A percentile compares a stretch with the other conserved stretches of the same genome.
Evolutionary conservation across 257 asterid genomes (phyloP).

Genomic region (Rubia yunnanensis): DNA sequence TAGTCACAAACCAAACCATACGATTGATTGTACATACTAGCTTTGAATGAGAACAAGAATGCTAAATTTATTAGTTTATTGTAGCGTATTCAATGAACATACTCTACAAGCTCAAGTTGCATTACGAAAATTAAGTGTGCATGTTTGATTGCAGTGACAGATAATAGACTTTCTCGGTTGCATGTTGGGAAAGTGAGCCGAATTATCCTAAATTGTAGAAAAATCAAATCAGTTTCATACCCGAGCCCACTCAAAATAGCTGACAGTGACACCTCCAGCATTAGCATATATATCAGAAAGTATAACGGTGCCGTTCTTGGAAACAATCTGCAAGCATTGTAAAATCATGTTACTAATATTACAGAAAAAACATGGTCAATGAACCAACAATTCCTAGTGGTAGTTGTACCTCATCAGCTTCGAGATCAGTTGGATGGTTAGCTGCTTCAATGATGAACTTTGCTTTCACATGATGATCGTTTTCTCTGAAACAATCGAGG

Average conservation of each 20-base stretch:
- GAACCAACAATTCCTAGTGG: no score
- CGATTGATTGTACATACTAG: not conserved
- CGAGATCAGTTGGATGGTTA: no score
- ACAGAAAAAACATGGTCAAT: no score
- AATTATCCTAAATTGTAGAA: constrained; percentile 1
- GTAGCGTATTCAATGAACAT: not conserved
- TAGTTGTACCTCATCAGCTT: no score
- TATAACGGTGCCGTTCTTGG: constrained; percentile 59
- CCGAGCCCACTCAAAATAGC: constrained; percentile 98
- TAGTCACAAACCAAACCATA: constrained; percentile 94
- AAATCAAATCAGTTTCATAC: constrained; percentile 17
- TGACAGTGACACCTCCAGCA: constrained; percentile 88
- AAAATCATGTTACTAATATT: constrained; percentile 21
- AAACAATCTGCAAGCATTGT: constrained; percentile 52
- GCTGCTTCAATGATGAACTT: no score
- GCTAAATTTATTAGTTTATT: not conserved
- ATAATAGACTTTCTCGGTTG: not conserved
- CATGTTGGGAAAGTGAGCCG: not conserved
- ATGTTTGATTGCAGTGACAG: not conserved
- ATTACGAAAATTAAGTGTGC: not conserved
- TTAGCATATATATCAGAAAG: constrained; percentile 90
- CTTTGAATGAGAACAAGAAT: not conserved
- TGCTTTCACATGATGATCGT: constrained; percentile 55
- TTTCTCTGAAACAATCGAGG: constrained; percentile 53
- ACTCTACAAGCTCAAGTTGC: not conserved